These are phyloP conservation scores for Hypoxylon cercidicola DNA, from an alignment of 495 filamentous ascomycete genomes.

Conservation along the genomic window DNA sequence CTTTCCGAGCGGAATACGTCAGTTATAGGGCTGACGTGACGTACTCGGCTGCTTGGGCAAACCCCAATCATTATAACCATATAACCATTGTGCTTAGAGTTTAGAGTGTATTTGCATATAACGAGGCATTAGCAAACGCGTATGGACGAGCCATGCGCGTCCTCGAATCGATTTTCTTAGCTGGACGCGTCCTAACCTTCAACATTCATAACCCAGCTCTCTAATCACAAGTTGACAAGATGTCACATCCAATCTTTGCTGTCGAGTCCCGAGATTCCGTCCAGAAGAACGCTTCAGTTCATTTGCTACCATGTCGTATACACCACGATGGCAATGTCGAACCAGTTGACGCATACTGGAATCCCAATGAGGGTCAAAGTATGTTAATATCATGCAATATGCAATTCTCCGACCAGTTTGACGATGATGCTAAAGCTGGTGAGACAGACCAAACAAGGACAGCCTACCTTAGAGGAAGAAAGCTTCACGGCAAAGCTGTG, in stretches of 20 bases:
- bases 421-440: conserved; percentile 9
- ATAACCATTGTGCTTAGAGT: no score
- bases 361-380: conserved; percentile 56
- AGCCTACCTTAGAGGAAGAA: conserved; percentile 85
- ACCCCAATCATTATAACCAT: not conserved
- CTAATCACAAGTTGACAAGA: conserved; percentile 14
- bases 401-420: not conserved
- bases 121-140: not conserved
- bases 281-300: conserved; percentile 66
- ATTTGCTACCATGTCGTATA: conserved; percentile 87
- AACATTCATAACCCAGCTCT: not conserved
- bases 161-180: conserved; percentile 24
- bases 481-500: conserved; percentile 73
- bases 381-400: conserved; percentile 2
- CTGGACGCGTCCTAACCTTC: conserved; percentile 13
- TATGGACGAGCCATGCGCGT: not conserved
- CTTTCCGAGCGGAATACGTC: not conserved
- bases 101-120: conserved; percentile 2
- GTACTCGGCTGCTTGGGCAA: not conserved
- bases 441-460: conserved; percentile 59
- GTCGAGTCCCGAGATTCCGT: conserved; percentile 31
- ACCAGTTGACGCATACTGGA: conserved; percentile 77
- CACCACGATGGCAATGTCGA: conserved; percentile 79
- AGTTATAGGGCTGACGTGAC: not conserved
- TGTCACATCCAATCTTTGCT: conserved; percentile 27